Conservation (phyloP, 2,329 filamentous ascomycete species). For the Penicillium crustosum region DNA sequence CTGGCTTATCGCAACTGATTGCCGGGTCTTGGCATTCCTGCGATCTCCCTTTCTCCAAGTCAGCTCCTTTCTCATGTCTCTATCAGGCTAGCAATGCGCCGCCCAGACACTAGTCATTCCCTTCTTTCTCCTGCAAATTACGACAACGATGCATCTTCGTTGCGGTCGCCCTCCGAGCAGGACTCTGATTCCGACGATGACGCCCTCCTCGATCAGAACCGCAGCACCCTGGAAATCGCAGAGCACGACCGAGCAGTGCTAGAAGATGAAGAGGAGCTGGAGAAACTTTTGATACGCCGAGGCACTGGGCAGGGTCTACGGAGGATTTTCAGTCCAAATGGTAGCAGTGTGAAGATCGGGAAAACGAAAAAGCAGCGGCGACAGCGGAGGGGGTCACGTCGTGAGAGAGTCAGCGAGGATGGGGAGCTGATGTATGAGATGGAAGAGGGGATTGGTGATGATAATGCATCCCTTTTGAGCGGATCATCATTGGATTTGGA, state of each 20-base stretch:
- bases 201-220: slow-evolving; percentile 62
- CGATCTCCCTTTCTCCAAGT: slow-evolving; percentile 11
- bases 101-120: slow-evolving; percentile 35
- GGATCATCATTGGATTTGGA: slow-evolving; percentile 58
- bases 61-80: slow-evolving; percentile 24
- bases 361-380: slow-evolving; percentile 52
- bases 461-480: slow-evolving; percentile 63
- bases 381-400: slow-evolving; percentile 45
- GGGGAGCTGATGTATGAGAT: slow-evolving; percentile 83
- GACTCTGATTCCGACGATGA: slow-evolving; percentile 77
- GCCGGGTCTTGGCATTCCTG: slow-evolving; percentile 3
- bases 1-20: slow-evolving; percentile 10
- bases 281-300: slow-evolving; percentile 48
- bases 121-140: slow-evolving; percentile 65
- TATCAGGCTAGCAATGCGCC: slow-evolving; percentile 27
- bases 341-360: slow-evolving; percentile 52
- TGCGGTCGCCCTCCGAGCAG: slow-evolving; percentile 63
- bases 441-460: slow-evolving; percentile 71
- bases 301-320: slow-evolving; percentile 38
- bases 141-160: slow-evolving; percentile 67
- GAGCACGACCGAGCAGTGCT: slow-evolving; percentile 69
- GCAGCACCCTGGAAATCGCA: slow-evolving; percentile 68
- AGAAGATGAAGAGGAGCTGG: slow-evolving; percentile 68
- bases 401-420: slow-evolving; percentile 61
- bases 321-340: slow-evolving; percentile 44